These are phyloP conservation scores for Porodaedalea pini DNA, from an alignment of 1,284 basidiomycete genomes.

Conservation along the genomic window DNA sequence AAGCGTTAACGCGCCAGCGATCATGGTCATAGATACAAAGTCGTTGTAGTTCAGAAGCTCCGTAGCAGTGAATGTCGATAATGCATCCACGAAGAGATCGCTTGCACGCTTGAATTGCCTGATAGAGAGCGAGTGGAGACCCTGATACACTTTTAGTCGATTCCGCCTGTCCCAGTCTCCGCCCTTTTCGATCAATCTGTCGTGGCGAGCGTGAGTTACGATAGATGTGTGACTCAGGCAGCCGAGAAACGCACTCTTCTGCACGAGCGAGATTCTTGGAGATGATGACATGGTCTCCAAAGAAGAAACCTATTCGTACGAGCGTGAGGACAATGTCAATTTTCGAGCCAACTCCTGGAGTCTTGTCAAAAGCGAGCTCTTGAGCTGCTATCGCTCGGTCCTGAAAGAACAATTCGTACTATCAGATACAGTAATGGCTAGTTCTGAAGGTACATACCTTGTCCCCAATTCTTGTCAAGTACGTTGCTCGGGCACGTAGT, in stretches of 20 bases:
- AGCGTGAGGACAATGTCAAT: conserved; percentile 92
- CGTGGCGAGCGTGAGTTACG: conserved; percentile 1
- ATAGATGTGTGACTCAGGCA: not conserved
- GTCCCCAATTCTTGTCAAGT: conserved; percentile 88
- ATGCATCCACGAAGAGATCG: conserved; percentile 81
- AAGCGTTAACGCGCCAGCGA: conserved; percentile 76
- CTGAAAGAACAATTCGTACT: conserved; percentile 33
- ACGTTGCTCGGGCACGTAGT: conserved; percentile 81
- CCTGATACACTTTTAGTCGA: conserved; percentile 93
- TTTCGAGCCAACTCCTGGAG: conserved; percentile 86
- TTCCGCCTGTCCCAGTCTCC: conserved; percentile 99
- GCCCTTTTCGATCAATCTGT: conserved; percentile 88
- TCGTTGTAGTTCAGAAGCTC: conserved; percentile 90
- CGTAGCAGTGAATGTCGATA: conserved; percentile 92
- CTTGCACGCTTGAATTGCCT: conserved; percentile 75
- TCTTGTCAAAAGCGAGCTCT: conserved; percentile 86
- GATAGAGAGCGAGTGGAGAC: conserved; percentile 81
- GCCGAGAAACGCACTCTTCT: conserved; percentile 59
- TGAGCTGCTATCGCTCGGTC: conserved; percentile 78
- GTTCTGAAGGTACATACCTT: conserved; percentile 49
- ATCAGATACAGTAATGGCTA: not conserved
- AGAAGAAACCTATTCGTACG: conserved; percentile 91
- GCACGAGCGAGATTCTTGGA: conserved; percentile 76
- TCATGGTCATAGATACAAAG: conserved; percentile 85
- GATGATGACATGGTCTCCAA: conserved; percentile 76